Base-by-base conservation (phyloP, 2,329 filamentous ascomycete species). In the Aureobasidium lini region DNA sequence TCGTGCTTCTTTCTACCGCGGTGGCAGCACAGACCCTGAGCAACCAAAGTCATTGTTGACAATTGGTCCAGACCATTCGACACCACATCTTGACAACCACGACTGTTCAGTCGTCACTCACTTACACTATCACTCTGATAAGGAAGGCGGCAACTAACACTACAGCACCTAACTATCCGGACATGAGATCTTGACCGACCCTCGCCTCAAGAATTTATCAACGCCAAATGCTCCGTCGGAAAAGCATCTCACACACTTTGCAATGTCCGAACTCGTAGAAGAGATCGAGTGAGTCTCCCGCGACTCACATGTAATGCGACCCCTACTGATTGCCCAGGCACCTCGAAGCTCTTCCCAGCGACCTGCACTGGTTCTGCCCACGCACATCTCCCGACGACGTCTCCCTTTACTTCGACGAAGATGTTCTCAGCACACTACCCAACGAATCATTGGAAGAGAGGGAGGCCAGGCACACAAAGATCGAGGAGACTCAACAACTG, bases 321-420 rank as follows among this genome's bases (percentile, higher is more conserved):
- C 9, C 18, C 3, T 37, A 23, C 48, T 59, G 32, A 59, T 10
- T 36, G 13, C 23, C 6, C 40, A 59, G 57, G 31, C 16, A 52
- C 4, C 57, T 59, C 42, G 66, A 69, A 64, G 61, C 66, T 34
- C 67, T 76, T 8, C 69, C 73, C 44, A 66, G 68, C 40, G 70
- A 73, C 4, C 63, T 73, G 39, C 78, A 80, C 66, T 76, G 78
- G 62, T 79, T 80, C 66, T 80, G 78, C 64, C 77, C 78, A 15
- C 73, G 77, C 57, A 66, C 68, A 42, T 57, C 60, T 9, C 70
- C 72, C 11, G 72, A 74, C 42, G 66, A 71, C 32, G 61, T 62
- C 13, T 63, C 65, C 18, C 61, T 70, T 46, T 78, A 74, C 65
- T 78, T 72, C 64, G 75, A 77, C 60, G 77, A 79, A 68, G 77